Evolutionary conservation across 306 rosid species (phyloP).

Genomic region (Begonia masoniana): DNA sequence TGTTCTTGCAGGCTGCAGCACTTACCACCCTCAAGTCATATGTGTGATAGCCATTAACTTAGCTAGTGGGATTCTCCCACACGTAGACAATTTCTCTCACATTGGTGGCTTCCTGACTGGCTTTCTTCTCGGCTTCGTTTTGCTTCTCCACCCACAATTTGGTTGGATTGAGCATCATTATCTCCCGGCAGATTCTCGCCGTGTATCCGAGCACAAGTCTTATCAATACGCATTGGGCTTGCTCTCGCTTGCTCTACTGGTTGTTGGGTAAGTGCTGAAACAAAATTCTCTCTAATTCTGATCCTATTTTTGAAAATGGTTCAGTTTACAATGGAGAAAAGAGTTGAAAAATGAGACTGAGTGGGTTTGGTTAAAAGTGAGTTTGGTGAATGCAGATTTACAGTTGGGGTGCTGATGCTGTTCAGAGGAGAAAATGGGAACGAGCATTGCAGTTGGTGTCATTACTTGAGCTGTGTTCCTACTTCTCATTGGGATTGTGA

Average conservation of each 20-base stretch:
- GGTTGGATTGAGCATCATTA: constrained; percentile 23
- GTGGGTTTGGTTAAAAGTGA: too few relatives aligned
- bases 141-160: constrained; percentile 66
- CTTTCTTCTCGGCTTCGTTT: constrained; percentile 72
- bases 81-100: too few relatives aligned
- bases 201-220: constrained; percentile 42
- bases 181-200: not conserved
- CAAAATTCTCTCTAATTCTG: too few relatives aligned
- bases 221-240: constrained; percentile 64
- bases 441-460: constrained; percentile 69
- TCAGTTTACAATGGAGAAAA: too few relatives aligned
- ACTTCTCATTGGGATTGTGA: constrained; percentile 16
- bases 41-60: too few relatives aligned
- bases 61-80: too few relatives aligned
- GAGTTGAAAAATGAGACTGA: too few relatives aligned
- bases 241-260: constrained; percentile 37
- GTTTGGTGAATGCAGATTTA: constrained; percentile 19
- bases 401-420: constrained; percentile 40
- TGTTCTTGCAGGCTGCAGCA: too few relatives aligned
- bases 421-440: constrained; percentile 42
- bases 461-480: constrained; percentile 58
- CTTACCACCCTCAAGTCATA: too few relatives aligned
- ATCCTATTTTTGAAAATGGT: not conserved
- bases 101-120: too few relatives aligned
- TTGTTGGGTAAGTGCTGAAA: constrained; percentile 28